Evolutionary conservation across 2,329 filamentous ascomycete species (phyloP).

Genomic region (Colletotrichum kahawae): DNA sequence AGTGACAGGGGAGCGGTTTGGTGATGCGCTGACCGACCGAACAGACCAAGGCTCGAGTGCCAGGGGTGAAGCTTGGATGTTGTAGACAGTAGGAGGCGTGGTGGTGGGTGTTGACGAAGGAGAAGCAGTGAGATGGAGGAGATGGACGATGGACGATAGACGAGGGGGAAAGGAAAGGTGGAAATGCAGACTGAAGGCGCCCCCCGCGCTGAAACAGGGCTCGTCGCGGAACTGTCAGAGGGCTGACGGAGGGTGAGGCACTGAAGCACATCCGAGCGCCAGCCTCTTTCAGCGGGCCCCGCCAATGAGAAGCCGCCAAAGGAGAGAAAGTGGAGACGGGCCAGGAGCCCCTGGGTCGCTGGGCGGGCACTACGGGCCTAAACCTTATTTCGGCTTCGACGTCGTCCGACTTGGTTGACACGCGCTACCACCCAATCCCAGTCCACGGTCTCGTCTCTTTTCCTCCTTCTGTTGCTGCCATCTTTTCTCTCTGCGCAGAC

Average conservation of each 20-base stretch:
- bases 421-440: slow-evolving; percentile 3
- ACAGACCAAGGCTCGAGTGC: background rate
- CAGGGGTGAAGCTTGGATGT: background rate
- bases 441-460: background rate
- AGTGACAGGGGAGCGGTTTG: background rate
- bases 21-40: background rate
- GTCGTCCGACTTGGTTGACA: slow-evolving; percentile 27
- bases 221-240: slow-evolving; percentile 37
- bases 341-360: background rate
- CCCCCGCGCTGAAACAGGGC: slow-evolving; percentile 32
- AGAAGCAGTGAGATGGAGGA: background rate
- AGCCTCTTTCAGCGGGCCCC: background rate
- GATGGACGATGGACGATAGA: background rate
- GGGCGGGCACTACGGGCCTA: slow-evolving; percentile 3
- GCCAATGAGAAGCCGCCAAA: background rate
- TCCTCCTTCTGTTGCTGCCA: background rate
- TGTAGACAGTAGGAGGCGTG: background rate
- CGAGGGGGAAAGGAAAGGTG: background rate
- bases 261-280: slow-evolving; percentile 31
- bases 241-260: slow-evolving; percentile 30
- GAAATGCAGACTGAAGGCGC: background rate
- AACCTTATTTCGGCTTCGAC: slow-evolving; percentile 42
- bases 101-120: background rate
- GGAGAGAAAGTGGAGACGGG: slow-evolving; percentile 26
- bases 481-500: background rate